phyloP scores from a whole-genome alignment of 2,329 filamentous ascomycete species.

The Chrysoporthe austroafricana region DNA sequence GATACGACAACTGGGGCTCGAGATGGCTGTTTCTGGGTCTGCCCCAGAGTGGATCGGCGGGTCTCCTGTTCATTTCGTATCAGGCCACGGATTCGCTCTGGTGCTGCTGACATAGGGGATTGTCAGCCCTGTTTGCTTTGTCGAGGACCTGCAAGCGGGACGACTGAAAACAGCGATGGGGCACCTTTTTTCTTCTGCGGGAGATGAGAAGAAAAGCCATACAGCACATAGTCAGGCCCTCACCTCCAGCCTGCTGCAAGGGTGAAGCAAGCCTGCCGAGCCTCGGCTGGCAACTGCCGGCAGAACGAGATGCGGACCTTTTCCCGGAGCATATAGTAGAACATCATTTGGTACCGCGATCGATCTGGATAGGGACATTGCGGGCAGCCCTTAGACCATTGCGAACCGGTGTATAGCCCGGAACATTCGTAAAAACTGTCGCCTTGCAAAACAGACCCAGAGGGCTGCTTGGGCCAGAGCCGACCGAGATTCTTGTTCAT shows the following conservation, averaged over 20 bases:
- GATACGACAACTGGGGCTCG: neutral
- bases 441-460: neutral
- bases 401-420: neutral
- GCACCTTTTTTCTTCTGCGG: neutral
- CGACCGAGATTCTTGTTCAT: neutral
- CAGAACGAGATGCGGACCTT: neutral
- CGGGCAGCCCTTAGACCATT: neutral
- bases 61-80: conserved; percentile 24
- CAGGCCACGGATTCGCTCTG: conserved; percentile 6
- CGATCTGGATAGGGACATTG: conserved; percentile 16
- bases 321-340: neutral
- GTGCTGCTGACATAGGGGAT: conserved; percentile 8
- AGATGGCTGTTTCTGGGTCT: conserved; percentile 11
- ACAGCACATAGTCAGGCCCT: neutral
- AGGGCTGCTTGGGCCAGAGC: neutral
- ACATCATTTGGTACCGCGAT: conserved; percentile 8
- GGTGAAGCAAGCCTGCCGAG: neutral
- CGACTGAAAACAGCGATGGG: neutral
- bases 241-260: neutral
- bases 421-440: neutral
- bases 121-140: neutral
- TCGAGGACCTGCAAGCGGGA: neutral
- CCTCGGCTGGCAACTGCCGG: conserved; percentile 13
- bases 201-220: neutral
- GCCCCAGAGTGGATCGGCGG: conserved; percentile 20